phyloP scores from a whole-genome alignment of 306 rosid species.

The Lotus japonicus region DNA sequence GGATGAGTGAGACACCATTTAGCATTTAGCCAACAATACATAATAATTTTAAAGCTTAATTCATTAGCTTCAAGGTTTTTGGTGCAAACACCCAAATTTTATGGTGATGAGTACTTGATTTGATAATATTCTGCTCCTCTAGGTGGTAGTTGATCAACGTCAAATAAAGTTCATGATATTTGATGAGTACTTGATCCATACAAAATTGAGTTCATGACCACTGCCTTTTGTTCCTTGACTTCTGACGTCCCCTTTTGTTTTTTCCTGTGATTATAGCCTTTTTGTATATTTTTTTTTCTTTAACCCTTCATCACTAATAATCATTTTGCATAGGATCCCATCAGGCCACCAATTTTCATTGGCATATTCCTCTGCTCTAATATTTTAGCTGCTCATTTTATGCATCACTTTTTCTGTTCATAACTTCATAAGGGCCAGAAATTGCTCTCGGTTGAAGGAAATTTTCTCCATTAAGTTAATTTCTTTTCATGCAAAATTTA shows the following conservation, averaged over 20 bases:
- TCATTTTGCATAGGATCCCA: slow-evolving; percentile 18
- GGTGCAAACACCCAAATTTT: no score
- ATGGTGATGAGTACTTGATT: no score
- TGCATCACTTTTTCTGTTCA: neutral
- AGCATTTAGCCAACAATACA: no score
- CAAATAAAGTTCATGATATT: slow-evolving; percentile 14
- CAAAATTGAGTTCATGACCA: slow-evolving; percentile 17
- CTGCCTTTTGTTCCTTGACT: slow-evolving; percentile 12
- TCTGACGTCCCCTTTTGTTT: slow-evolving; percentile 11
- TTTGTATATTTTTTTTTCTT: neutral
- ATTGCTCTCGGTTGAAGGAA: neutral
- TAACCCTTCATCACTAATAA: slow-evolving; percentile 2
- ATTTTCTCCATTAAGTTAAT: neutral
- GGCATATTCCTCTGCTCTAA: neutral
- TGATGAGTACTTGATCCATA: slow-evolving; percentile 38
- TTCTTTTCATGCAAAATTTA: neutral
- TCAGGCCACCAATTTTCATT: neutral
- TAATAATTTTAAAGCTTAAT: no score
- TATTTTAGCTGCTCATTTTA: no score
- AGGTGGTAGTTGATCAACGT: slow-evolving; percentile 17
- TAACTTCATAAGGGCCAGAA: neutral
- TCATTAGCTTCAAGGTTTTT: no score
- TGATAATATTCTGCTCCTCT: slow-evolving; percentile 5
- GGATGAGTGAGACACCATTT: no score
- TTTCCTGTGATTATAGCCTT: neutral